Base-by-base conservation (phyloP, 805 yeast species). In the Blastobotrys attinorum region DNA sequence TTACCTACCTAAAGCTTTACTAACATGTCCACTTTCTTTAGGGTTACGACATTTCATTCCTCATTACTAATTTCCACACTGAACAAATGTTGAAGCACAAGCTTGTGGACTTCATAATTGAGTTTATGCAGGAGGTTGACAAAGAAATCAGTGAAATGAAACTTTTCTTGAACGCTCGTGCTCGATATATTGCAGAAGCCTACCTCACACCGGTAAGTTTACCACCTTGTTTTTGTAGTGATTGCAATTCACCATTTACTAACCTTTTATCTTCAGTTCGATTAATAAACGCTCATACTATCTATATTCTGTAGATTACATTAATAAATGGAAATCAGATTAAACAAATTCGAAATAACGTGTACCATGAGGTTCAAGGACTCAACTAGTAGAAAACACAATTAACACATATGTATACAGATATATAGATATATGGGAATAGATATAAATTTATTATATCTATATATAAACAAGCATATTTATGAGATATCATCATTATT, bases 91-190 rank as follows among this genome's bases (percentile, higher is more conserved):
- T 89, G 67, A 90, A 92, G 68, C 89, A 83, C 57, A 92, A 92
- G 66, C 75, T 92, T 56, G 95, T 92, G 36, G 98, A 92, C 64
- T 92, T 92, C 64, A 89, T 92, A 54, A 87, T 92, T 54, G 97
- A 92, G 68, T 92, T 92, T 64, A 89, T 92, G 97, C 97, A 92
- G 65, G 98, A 89, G 59, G 98, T 92, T 16, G 98, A 92, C 65
- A 90, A 88, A 69, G 98, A 92, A 65, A 92, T 92, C 59, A 86
- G 96, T 65, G 98, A 92, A 63, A 92, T 92, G 95, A 92, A 92
- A 67, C 74, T 92, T 63, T 92, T 90, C 64, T 76, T 92, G 62
- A 92, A 92, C 60, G 96, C 98, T 11, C 78, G 98, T 61, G 98
- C 98, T 11, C 83, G 98, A 71, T 90, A 87, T 49, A 94, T 88